phyloP scores from a whole-genome alignment of 352 stramenopile genomes.

The Pseudoperonospora humuli region DNA sequence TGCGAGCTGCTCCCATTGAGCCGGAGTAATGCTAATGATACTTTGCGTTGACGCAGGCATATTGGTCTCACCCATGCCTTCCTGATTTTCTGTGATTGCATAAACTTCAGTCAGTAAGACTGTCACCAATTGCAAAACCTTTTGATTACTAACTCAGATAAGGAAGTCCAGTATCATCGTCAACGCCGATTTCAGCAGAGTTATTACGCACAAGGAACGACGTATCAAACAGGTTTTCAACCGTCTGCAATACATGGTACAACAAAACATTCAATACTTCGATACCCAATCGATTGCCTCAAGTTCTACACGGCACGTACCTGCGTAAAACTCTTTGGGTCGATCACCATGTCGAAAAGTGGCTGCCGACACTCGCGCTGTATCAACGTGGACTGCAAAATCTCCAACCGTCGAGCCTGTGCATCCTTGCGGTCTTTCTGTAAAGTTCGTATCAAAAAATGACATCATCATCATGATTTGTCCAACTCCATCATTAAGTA shows the following conservation, averaged over 20 bases:
- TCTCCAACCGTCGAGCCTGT: constrained; percentile 60
- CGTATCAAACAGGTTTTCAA: constrained; percentile 82
- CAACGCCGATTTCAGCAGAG: constrained; percentile 54
- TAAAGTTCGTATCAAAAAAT: background rate
- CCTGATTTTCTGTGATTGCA: constrained; percentile 44
- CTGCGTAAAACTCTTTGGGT: constrained; percentile 72
- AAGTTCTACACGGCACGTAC: constrained; percentile 12
- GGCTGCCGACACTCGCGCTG: constrained; percentile 26
- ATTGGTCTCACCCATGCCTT: constrained; percentile 38
- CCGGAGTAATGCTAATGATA: constrained; percentile 75
- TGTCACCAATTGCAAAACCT: background rate
- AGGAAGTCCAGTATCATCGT: constrained; percentile 40
- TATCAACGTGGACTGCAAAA: constrained; percentile 51
- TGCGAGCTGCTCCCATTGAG: constrained; percentile 58
- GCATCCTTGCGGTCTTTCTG: constrained; percentile 75
- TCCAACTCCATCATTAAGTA: background rate
- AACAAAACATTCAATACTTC: no score
- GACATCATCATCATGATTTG: background rate
- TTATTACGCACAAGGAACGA: constrained; percentile 76
- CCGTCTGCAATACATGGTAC: constrained; percentile 30
- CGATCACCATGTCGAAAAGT: constrained; percentile 68
- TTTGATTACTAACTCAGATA: constrained; percentile 42
- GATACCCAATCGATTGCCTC: no score
- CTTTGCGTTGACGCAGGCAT: constrained; percentile 58
- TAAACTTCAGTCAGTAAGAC: background rate